These are phyloP conservation scores for Dendrocalamus sinicus DNA, from an alignment of 176 grass and related monocot species.

Conservation along the genomic window DNA sequence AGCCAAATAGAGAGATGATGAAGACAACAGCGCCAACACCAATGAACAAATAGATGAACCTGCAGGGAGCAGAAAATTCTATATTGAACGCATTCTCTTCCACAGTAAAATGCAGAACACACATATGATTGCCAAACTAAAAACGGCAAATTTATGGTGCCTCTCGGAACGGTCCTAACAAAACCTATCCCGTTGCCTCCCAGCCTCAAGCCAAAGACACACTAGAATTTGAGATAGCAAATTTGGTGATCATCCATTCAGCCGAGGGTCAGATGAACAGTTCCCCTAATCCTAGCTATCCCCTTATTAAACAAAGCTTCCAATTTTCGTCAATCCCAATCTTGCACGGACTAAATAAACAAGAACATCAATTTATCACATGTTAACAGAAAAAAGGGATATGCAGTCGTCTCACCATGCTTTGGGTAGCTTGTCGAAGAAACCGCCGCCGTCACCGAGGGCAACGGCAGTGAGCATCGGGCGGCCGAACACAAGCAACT, in stretches of 20 bases:
- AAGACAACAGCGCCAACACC: slow-evolving; percentile 68
- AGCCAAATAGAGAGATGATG: slow-evolving; percentile 76
- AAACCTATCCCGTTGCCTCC: neutral
- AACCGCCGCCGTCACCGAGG: slow-evolving; percentile 53
- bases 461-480: slow-evolving; percentile 67
- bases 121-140: neutral
- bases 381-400: neutral
- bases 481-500: slow-evolving; percentile 64
- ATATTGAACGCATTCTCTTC: slow-evolving; percentile 6
- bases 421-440: slow-evolving; percentile 83
- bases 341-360: neutral
- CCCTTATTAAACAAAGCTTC: neutral
- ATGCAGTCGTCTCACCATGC: slow-evolving; percentile 66
- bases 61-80: slow-evolving; percentile 39
- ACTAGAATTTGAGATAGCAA: neutral
- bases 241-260: neutral
- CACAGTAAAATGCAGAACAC: slow-evolving; percentile 21
- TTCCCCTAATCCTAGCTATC: neutral
- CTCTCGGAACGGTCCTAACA: neutral
- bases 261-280: neutral
- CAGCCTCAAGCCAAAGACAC: neutral
- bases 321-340: slow-evolving; percentile 14
- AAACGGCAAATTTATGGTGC: neutral
- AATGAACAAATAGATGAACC: slow-evolving; percentile 92
- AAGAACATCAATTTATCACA: slow-evolving; percentile 14